Evolutionary conservation across 139 green algal genomes (phyloP).

Genomic region (Raphidocelis subcapitata): DNA sequence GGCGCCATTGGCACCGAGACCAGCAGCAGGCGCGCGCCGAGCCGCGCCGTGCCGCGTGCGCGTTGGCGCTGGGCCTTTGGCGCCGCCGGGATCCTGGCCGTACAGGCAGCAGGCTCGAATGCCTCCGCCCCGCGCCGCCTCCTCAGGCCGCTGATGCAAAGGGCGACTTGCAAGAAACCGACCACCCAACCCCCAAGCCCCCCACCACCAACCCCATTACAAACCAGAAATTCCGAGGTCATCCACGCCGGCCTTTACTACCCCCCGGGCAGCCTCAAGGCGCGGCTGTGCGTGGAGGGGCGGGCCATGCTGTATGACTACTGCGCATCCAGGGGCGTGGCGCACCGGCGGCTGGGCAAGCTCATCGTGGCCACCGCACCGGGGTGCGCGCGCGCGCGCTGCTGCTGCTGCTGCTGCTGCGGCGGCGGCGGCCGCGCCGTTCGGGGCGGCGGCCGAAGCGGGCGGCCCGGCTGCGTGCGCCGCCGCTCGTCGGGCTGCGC

Average conservation of each 20-base stretch:
- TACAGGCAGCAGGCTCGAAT: not conserved
- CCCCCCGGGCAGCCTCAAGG: constrained; percentile 73
- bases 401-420: not conserved
- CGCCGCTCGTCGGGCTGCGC: not conserved
- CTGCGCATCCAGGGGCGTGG: constrained; percentile 51
- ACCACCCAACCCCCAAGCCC: not conserved
- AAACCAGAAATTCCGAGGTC: constrained; percentile 12
- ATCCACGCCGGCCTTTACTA: constrained; percentile 81
- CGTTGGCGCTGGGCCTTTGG: not conserved
- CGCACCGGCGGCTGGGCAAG: constrained; percentile 66
- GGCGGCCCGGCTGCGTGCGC: not conserved
- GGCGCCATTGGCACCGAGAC: constrained; percentile 57
- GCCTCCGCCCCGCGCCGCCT: not conserved
- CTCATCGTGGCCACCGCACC: constrained; percentile 69
- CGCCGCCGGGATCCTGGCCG: not conserved
- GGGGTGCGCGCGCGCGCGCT: not conserved
- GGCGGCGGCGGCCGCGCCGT: not conserved
- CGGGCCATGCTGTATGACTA: constrained; percentile 67
- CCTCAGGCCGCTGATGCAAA: not conserved
- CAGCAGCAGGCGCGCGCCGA: constrained; percentile 44
- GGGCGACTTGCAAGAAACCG: not conserved
- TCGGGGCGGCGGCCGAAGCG: not conserved
- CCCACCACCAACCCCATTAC: not conserved
- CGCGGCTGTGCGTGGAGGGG: constrained; percentile 74
- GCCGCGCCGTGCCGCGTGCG: not conserved